phyloP scores from a whole-genome alignment of 2,329 filamentous ascomycete genomes.

The Coniochaeta sp. region DNA sequence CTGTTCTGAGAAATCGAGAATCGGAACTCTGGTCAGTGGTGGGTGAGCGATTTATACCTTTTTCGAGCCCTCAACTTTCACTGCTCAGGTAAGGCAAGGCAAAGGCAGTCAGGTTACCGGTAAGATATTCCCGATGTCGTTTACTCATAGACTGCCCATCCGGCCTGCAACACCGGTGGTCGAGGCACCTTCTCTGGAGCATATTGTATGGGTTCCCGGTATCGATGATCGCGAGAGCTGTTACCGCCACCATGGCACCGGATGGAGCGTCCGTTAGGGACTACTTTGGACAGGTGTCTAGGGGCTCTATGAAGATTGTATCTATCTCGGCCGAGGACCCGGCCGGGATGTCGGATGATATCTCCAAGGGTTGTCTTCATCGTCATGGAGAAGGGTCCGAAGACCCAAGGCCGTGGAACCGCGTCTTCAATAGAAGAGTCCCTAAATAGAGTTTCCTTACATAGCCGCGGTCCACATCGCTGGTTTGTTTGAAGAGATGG shows the following conservation, averaged over 20 bases:
- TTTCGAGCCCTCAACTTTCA: too few species aligned
- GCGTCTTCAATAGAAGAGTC: too few species aligned
- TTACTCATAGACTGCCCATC: neutral
- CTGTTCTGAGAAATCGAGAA: too few species aligned
- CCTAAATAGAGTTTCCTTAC: too few species aligned
- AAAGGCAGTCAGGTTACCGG: too few species aligned
- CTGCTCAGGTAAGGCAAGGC: too few species aligned
- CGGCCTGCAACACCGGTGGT: neutral
- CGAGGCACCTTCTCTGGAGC: neutral
- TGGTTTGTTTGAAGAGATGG: too few species aligned
- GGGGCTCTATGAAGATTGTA: too few species aligned
- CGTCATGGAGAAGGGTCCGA: neutral
- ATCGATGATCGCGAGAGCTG: neutral
- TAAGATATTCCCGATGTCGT: neutral
- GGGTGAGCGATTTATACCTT: too few species aligned
- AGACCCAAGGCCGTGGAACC: neutral
- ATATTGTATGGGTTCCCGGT: neutral
- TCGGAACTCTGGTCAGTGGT: too few species aligned
- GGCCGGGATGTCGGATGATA: neutral
- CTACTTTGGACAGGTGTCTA: too few species aligned
- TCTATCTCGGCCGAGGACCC: neutral
- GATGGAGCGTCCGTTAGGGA: neutral
- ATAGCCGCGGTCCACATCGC: too few species aligned
- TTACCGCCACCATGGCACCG: neutral
- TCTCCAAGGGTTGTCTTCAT: neutral